Base-by-base conservation (phyloP, 257 asterid species). In the Solanum dulcamara region DNA sequence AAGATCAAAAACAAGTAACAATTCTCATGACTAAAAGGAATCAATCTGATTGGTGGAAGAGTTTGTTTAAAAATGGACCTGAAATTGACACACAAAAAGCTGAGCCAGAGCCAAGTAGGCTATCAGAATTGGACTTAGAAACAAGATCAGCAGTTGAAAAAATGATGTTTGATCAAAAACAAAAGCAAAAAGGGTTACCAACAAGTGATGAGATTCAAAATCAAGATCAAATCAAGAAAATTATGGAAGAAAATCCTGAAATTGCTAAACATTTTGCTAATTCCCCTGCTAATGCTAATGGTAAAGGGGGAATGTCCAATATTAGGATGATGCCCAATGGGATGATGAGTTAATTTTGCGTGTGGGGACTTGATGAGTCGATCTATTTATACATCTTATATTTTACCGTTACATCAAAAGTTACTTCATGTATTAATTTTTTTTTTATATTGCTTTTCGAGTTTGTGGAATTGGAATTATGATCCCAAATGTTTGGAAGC, bases 31-130 rank as follows among this genome's bases (percentile, higher is more conserved):
- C 97, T 15, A 94, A 95, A 72, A 94, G 91, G 28, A 89, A 95
- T 85, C 95, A 94, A 87, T 93, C 95, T 96, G 93, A 94, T 80
- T 93, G 99, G 98, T 96, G 99, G 98, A 94, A 94, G 87, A 92
- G 85, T 88, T 50, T 93, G 87, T 94, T 93, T 84, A 93, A 96
- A 91, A 98, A 96, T 87, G 93, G 91, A 26, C 98, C 95, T 2
- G 97, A 92, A 87, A 83, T 96, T 51, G 97, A 96, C 89, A 94
- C 96, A 22, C 95, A 94, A 87, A 93, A 93, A 87, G 94, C 89
- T 37, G 98, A 93, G 89, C 99, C 98, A n/a, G 98, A 93, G 86
- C 90, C 53, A 84, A 96, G 97, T 87, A 93, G 88, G n/a, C 81
- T 94, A 24, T 86, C 95, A 17, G 98, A 93, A 86, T 87, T 96